Base-by-base conservation (phyloP, 352 stramenopile species). In the Pythium vanterpoolii region DNA sequence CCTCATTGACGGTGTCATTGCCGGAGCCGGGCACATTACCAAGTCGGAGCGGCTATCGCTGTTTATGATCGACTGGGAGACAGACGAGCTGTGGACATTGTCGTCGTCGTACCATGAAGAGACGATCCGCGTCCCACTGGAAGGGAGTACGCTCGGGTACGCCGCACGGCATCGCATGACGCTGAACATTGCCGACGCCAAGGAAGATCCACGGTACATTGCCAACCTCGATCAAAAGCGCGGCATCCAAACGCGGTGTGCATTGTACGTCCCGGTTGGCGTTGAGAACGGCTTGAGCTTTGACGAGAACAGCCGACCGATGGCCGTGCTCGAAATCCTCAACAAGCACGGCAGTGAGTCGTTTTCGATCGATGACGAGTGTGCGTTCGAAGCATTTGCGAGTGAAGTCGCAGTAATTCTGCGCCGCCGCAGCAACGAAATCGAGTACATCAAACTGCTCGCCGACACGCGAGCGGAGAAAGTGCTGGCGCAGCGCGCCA, bases 361-460 rank as follows among this genome's bases (percentile, higher is more conserved):
- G 18, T 94, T 93, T 62, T 89, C 81, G 7, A 82, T 91, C 34
- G 81, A 92, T 39, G 89, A 97, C 45, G 86, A 96, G 50, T 89
- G 79, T 44, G 85, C 86, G 0, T 89, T 97, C 56, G 74, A 94
- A 71, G 83, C 78, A 4, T 95, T 96, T 52, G 85, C 84, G 8
- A 84, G 79, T 46, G 82, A 95, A 64, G 88, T 96, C 28, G 87
- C 89, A 3, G 79, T 95, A 13, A 91, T 96, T 27, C 53, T 97
- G 30, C 78, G 84, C 13, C 79, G 85, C 38, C 76, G 88, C 33
- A 85, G 68, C 45, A 93, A 90, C 31, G 89, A 97, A 55, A 93
- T 95, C 33, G 76, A 92, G 46, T 93, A 96, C 66, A 90, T 97
- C 43, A 95, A 93, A 68, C 69, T 96, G 23, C 65, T 96, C 28